Base-by-base conservation (phyloP, 169 alveolate species). In the Eimeria falciformis region DNA sequence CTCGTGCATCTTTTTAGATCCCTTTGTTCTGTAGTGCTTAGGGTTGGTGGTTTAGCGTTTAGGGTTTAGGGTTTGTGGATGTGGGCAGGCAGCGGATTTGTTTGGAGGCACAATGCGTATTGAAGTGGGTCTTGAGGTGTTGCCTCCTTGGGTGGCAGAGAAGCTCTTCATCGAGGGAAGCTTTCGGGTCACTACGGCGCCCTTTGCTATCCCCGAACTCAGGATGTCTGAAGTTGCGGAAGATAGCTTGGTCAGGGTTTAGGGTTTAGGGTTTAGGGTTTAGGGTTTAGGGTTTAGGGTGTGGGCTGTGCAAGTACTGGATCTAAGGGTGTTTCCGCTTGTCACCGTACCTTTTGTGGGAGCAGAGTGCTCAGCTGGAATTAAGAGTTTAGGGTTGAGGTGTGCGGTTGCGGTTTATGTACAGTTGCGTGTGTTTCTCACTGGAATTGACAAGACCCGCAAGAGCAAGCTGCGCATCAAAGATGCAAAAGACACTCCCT, bases 81-180 rank as follows among this genome's bases (percentile, higher is more conserved):
- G 5, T n/a, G n/a, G 33, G 11, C 69, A 84, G 91, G 83, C 69
- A 3, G 82, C 82, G 17, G 46, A 58, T 9, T 23, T 82, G 46
- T 82, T 82, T 25, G 91, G 91, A 5, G 91, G 91, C 18, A 21
- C 77, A 29, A 65, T 82, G 12, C 78, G 91, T 3, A 68, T 82
- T 2, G 79, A 82, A 66, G 79, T 62, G 45, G 89, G 53, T 6
- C 25, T 50, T 46, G 89, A 79, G 3, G 33, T 73, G 50, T 25
- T 79, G 89, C 89, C 89, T 17, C 58, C 43, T 29, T 79, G 89
- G 89, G 47, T 79, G 73, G 12, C 75, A 23, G 89, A 79, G 73
- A 79, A 79, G 47, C 47, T 79, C 69, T 5, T 79, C 47, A 69
- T 79, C 50, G 37, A 79, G 33, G 89, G 89, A 23, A 2, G 68